phyloP scores from a whole-genome alignment of 164 flowering plant genomes.

The Hamamelis virginiana region DNA sequence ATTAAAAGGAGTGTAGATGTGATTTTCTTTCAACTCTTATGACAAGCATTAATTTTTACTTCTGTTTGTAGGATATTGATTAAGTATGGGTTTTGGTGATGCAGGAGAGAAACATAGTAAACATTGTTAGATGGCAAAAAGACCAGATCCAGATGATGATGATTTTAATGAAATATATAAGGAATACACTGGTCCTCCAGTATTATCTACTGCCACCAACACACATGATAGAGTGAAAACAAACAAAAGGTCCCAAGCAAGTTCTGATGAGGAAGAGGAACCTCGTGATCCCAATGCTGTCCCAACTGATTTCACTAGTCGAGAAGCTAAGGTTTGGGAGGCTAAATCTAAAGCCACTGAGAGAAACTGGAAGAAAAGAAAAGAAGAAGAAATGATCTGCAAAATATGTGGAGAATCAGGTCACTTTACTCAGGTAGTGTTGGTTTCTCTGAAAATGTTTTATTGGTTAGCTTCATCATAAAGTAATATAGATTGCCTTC shows the following conservation, averaged over 20 bases:
- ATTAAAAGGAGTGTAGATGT: too few species aligned
- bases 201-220: conserved; percentile 27
- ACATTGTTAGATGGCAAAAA: conserved; percentile 45
- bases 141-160: conserved; percentile 82
- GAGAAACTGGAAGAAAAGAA: conserved; percentile 98
- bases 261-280: conserved; percentile 82
- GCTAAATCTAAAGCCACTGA: conserved; percentile 99
- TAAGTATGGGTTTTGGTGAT: not conserved
- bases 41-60: too few species aligned
- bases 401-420: conserved; percentile 97
- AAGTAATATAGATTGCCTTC: too few species aligned
- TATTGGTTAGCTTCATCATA: not conserved
- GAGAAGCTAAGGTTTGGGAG: conserved; percentile 99
- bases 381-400: conserved; percentile 99
- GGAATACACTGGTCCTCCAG: conserved; percentile 92
- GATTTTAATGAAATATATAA: conserved; percentile 91
- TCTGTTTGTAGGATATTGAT: not conserved
- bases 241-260: conserved; percentile 58
- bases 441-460: not conserved
- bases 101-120: conserved; percentile 1
- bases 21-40: too few species aligned
- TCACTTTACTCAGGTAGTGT: conserved; percentile 92
- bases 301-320: conserved; percentile 97
- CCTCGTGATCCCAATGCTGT: conserved; percentile 92
- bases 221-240: conserved; percentile 40